Base-by-base conservation (phyloP, 1,139 yeast species). In the Pichia sp. region DNA sequence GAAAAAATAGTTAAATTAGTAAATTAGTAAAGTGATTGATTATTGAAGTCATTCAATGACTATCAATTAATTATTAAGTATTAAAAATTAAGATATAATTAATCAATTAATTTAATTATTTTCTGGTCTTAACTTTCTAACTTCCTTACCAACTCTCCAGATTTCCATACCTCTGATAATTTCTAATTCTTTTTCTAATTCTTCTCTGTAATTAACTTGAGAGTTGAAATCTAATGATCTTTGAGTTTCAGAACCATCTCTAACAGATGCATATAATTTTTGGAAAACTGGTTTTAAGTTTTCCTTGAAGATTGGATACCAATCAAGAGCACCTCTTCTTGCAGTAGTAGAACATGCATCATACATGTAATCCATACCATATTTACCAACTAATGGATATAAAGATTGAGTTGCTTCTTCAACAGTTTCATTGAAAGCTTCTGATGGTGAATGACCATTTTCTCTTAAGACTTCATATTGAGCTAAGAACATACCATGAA, bases 351-450 rank as follows among this genome's bases (percentile, higher is more conserved):
- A 92, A 76, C 98, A 92, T 63, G 98, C 98, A 68, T 90, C 97
- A 82, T 92, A 92, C 98, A 92, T 92, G 92, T 92, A 92, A 76
- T 92, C 98, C 98, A 92, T 92, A 78, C 98, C 98, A 80, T 92
- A 86, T 76, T 87, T 87, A 74, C 98, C 98, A 63, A 92, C 73
- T 78, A 92, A 83, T 73, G 98, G 98, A 86, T 92, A 92, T 64
- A 92, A 80, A 50, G 97, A 92, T 78, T 92, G 98, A 57, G 98
- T 92, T 59, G 98, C 98, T 78, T 92, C 98, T 80, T 92, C 98
- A 61, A 92, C 98, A 60, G 98, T 92, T 80, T 92, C 98, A 73
- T 92, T 92, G 90, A 92, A 92, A 64, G 98, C 98, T 80, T 92
- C 98, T 55, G 97, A 87, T 76, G 98, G 98, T 59, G 97, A 78